Percentiles rank a stretch among this genome's conserved stretches.
Conservation (phyloP, 805 yeast species). For the Kodamaea fukazawae region DNA sequence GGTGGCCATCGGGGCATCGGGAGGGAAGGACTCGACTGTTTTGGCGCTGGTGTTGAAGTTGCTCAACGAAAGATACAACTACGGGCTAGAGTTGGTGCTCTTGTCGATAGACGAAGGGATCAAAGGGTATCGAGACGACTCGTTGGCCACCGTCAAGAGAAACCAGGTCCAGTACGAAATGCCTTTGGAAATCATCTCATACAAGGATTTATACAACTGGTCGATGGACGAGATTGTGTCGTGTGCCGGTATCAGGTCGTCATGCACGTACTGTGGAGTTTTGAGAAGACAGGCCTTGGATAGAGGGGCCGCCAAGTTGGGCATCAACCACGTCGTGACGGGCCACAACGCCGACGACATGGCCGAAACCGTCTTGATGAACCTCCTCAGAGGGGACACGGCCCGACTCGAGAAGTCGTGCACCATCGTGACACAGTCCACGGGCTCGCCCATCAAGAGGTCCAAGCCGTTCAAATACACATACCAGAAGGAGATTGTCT, state of each 20-base stretch:
- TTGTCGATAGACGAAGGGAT: constrained; percentile 95
- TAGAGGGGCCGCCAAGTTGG: constrained; percentile 86
- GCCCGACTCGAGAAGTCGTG: constrained; percentile 89
- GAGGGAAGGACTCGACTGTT: constrained; percentile 98
- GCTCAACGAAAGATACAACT: constrained; percentile 81
- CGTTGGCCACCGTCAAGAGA: constrained; percentile 93
- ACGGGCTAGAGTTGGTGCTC: constrained; percentile 80
- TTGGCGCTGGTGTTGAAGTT: constrained; percentile 84
- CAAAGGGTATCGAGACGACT: constrained; percentile 94
- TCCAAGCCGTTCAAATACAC: constrained; percentile 95
- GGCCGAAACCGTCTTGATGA: constrained; percentile 98
- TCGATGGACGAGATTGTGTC: constrained; percentile 97
- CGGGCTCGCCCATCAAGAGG: constrained; percentile 87
- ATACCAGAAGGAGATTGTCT: constrained; percentile 94
- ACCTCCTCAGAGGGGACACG: constrained; percentile 90
- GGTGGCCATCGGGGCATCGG: constrained; percentile 97
- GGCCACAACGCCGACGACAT: constrained; percentile 99
- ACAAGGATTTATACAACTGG: constrained; percentile 91
- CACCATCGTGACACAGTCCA: constrained; percentile 74
- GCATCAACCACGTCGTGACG: constrained; percentile 87
- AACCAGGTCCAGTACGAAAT: constrained; percentile 82
- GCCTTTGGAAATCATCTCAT: constrained; percentile 78
- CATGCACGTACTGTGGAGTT: constrained; percentile 98
- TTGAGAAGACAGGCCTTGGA: constrained; percentile 94
- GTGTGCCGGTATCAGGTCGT: constrained; percentile 87